phyloP scores from a whole-genome alignment of 2,329 filamentous ascomycete species.

The Lachnellula subtilissima region DNA sequence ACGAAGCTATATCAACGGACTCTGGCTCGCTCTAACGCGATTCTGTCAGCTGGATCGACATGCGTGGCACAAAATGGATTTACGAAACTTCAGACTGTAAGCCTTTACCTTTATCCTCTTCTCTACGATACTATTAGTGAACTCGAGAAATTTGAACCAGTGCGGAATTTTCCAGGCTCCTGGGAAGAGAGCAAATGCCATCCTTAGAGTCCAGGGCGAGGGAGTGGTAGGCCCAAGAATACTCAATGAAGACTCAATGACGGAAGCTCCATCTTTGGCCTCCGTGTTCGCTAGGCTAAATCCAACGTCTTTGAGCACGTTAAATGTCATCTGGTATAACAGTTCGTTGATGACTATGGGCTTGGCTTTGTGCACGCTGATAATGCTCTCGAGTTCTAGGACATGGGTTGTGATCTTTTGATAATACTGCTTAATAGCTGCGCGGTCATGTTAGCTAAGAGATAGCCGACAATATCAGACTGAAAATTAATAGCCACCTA shows the following conservation, averaged over 20 bases:
- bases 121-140: neutral
- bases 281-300: slow-evolving; percentile 24
- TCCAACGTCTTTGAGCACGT: slow-evolving; percentile 45
- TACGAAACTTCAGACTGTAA: too few relatives aligned
- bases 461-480: neutral
- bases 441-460: neutral
- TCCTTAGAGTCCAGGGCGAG: neutral
- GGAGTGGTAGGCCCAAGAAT: neutral
- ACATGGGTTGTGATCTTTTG: neutral
- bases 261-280: neutral
- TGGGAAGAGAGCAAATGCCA: neutral
- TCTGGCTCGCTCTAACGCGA: neutral
- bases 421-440: neutral
- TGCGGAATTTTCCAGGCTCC: neutral
- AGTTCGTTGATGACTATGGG: neutral
- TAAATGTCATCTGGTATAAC: slow-evolving; percentile 39
- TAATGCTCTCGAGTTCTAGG: too few relatives aligned
- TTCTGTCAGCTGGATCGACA: too few relatives aligned
- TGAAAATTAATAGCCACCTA: neutral
- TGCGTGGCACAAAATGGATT: too few relatives aligned
- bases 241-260: neutral
- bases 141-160: neutral
- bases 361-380: neutral
- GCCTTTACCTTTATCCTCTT: neutral
- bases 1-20: neutral